Percentiles rank a stretch among this genome's conserved stretches.
Conservation (phyloP, 805 yeast species). For the Kodamaea hsintzibuensis region DNA sequence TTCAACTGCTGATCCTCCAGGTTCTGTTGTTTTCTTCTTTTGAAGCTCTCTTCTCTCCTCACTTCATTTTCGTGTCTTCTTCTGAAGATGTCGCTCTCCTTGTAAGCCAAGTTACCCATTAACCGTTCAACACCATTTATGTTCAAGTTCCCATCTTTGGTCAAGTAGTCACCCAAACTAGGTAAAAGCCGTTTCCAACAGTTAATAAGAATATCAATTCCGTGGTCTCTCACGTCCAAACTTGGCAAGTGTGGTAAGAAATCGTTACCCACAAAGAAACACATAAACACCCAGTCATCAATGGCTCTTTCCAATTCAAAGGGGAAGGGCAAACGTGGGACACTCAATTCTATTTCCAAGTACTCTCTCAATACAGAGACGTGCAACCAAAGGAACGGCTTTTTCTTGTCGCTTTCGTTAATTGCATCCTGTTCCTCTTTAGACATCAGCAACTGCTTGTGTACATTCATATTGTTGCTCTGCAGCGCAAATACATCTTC, state of each 20-base stretch:
- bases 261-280: conserved; percentile 98
- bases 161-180: conserved; percentile 69
- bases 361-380: conserved; percentile 86
- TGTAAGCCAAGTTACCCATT: conserved; percentile 60
- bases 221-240: conserved; percentile 90
- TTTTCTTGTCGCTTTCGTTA: conserved; percentile 49
- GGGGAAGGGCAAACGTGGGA: conserved; percentile 67
- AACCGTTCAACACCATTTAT: conserved; percentile 74
- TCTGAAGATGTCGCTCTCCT: conserved; percentile 78
- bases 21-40: conserved; percentile 51
- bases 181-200: conserved; percentile 83
- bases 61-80: conserved; percentile 67
- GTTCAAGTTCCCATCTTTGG: conserved; percentile 85
- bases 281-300: conserved; percentile 98
- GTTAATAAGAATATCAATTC: conserved; percentile 76
- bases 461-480: conserved; percentile 43
- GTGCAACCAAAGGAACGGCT: conserved; percentile 94
- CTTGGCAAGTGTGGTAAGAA: conserved; percentile 96
- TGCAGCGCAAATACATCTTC: conserved; percentile 95
- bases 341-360: conserved; percentile 73
- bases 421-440: conserved; percentile 53
- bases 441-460: conserved; percentile 57
- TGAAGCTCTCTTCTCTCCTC: conserved; percentile 63
- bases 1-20: conserved; percentile 48
- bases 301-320: conserved; percentile 93